These are phyloP conservation scores for Emericellopsis cladophorae DNA, from an alignment of 2,329 filamentous ascomycete species.

Conservation along the genomic window DNA sequence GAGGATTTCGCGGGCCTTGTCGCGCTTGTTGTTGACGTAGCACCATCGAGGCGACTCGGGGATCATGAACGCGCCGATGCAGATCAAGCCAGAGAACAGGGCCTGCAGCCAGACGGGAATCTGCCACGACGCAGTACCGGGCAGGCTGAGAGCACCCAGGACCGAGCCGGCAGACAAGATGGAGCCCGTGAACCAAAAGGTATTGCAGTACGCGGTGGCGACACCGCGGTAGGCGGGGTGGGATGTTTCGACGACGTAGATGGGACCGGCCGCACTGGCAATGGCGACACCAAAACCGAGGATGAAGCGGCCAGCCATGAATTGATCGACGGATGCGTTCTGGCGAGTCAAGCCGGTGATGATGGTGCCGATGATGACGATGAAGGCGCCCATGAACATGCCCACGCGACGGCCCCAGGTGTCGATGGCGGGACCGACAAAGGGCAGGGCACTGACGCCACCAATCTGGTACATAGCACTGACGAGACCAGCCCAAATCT, in stretches of 20 bases:
- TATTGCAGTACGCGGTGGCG: slow-evolving; percentile 8
- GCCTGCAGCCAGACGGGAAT: slow-evolving; percentile 26
- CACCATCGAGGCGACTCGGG: slow-evolving; percentile 26
- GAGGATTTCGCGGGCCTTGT: slow-evolving; percentile 15
- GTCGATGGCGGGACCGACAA: slow-evolving; percentile 34
- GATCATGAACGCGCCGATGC: slow-evolving; percentile 14
- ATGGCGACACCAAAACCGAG: slow-evolving; percentile 47
- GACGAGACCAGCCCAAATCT: slow-evolving; percentile 30
- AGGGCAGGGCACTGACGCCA: slow-evolving; percentile 18
- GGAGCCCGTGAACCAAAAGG: slow-evolving; percentile 21
- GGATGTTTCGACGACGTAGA: slow-evolving; percentile 51
- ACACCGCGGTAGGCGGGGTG: slow-evolving; percentile 51
- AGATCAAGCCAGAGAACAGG: slow-evolving; percentile 22
- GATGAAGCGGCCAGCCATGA: slow-evolving; percentile 43
- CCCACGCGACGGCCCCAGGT: slow-evolving; percentile 31
- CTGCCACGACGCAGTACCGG: slow-evolving; percentile 21
- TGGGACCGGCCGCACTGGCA: slow-evolving; percentile 44
- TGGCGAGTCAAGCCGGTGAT: slow-evolving; percentile 14
- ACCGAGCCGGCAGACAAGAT: slow-evolving; percentile 32
- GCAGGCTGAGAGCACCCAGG: slow-evolving; percentile 22
- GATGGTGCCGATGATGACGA: slow-evolving; percentile 25
- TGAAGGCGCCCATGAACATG: slow-evolving; percentile 32
- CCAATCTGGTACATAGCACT: slow-evolving; percentile 40
- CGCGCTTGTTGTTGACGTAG: slow-evolving; percentile 19
- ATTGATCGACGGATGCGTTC: slow-evolving; percentile 27